Evolutionary conservation across 768 basidiomycete species (phyloP).

Genomic region (Leucocoprinus birnbaumii): DNA sequence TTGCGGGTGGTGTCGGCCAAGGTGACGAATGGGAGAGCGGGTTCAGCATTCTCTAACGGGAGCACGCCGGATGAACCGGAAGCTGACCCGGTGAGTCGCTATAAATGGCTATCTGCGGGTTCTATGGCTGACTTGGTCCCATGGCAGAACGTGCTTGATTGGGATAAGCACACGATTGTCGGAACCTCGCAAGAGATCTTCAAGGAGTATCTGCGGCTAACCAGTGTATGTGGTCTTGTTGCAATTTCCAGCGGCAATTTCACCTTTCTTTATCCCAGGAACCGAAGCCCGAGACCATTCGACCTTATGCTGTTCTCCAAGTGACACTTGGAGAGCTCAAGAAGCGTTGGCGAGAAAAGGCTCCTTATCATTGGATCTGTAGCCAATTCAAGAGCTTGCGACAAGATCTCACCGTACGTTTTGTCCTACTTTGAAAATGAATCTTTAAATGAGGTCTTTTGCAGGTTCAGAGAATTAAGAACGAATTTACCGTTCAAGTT

Average conservation of each 20-base stretch:
- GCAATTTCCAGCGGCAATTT: constrained; percentile 9
- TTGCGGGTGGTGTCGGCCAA: constrained; percentile 37
- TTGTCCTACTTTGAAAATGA: background rate
- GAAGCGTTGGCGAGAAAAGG: constrained; percentile 79
- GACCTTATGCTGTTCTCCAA: constrained; percentile 81
- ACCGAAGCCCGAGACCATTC: constrained; percentile 91
- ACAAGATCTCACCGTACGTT: constrained; percentile 93
- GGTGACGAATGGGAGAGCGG: constrained; percentile 22
- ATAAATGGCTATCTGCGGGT: background rate
- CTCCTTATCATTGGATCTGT: constrained; percentile 85
- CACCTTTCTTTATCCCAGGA: constrained; percentile 51
- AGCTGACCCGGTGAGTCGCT: constrained; percentile 60
- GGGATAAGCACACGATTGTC: constrained; percentile 95
- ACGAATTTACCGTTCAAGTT: constrained; percentile 94
- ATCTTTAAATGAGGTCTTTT: background rate
- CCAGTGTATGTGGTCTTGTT: constrained; percentile 54
- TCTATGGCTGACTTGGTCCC: background rate
- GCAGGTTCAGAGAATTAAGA: constrained; percentile 98
- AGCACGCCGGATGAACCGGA: constrained; percentile 63
- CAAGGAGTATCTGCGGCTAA: constrained; percentile 94
- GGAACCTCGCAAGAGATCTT: constrained; percentile 88
- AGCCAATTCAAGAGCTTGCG: constrained; percentile 97
- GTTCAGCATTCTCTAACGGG: constrained; percentile 10
- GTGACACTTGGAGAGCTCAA: constrained; percentile 87
- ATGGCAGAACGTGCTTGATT: constrained; percentile 87